phyloP scores from a whole-genome alignment of 768 basidiomycete species.

The Pleurotus tuoliensis region DNA sequence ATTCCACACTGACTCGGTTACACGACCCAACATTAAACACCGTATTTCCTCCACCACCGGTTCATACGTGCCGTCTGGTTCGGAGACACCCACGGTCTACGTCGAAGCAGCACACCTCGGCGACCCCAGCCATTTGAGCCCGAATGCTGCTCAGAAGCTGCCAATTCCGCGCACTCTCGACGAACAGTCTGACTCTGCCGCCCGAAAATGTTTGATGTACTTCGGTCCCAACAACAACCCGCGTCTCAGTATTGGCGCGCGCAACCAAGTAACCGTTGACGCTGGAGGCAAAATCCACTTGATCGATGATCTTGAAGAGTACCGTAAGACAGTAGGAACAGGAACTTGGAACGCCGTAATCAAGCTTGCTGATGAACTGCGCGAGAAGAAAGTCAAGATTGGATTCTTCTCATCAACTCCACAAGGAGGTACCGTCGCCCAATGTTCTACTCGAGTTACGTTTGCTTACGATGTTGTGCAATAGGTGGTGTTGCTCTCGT shows the following conservation, averaged over 20 bases:
- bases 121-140: slow-evolving; percentile 28
- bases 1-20: slow-evolving; percentile 75
- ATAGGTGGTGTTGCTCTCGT: slow-evolving; percentile 91
- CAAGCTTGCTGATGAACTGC: slow-evolving; percentile 80
- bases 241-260: slow-evolving; percentile 73
- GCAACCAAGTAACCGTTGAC: slow-evolving; percentile 87
- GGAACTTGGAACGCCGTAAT: slow-evolving; percentile 79
- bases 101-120: slow-evolving; percentile 54
- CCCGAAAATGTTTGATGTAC: slow-evolving; percentile 80
- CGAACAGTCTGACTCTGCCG: slow-evolving; percentile 84
- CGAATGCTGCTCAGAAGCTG: slow-evolving; percentile 50
- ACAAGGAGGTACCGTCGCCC: slow-evolving; percentile 67
- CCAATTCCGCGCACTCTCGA: slow-evolving; percentile 76
- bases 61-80: slow-evolving; percentile 72
- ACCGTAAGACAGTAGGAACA: slow-evolving; percentile 63
- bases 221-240: slow-evolving; percentile 83
- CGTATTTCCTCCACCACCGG: slow-evolving; percentile 78
- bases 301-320: slow-evolving; percentile 78
- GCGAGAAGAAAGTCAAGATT: slow-evolving; percentile 83
- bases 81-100: slow-evolving; percentile 71
- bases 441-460: too few species aligned
- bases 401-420: slow-evolving; percentile 95
- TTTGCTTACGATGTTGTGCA: not conserved
- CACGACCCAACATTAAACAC: slow-evolving; percentile 78
- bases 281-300: slow-evolving; percentile 84